phyloP scores from a whole-genome alignment of 495 filamentous ascomycete genomes.

The Aspergillus diversus region DNA sequence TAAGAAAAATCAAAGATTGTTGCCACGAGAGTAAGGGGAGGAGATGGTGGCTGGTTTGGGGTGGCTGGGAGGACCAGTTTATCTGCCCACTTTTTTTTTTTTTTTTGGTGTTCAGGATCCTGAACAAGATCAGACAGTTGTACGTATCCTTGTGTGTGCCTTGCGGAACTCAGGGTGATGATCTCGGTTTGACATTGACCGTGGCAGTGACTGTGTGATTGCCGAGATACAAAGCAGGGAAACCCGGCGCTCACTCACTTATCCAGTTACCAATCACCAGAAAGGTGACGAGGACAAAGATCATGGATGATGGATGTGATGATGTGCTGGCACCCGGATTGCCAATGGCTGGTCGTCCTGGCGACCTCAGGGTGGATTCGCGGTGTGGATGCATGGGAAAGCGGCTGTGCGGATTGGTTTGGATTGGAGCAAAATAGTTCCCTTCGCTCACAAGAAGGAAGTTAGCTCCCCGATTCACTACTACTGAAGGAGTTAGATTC shows the following conservation, averaged over 20 bases:
- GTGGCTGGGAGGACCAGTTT: not conserved
- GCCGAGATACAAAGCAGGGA: constrained; percentile 8
- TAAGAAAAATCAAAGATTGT: not conserved
- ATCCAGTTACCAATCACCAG: constrained; percentile 12
- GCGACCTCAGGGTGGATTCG: constrained; percentile 11
- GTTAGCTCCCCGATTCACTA: constrained; percentile 5
- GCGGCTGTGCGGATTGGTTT: constrained; percentile 3
- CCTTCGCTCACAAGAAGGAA: not conserved
- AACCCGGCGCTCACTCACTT: not conserved
- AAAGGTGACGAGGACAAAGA: not conserved
- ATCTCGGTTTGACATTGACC: constrained; percentile 1
- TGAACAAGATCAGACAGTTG: not conserved
- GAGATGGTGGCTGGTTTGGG: not conserved
- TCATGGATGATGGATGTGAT: constrained; percentile 22
- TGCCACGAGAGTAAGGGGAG: not conserved
- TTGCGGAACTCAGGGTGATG: not conserved
- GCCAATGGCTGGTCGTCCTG: constrained; percentile 23
- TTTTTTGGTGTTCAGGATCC: not conserved
- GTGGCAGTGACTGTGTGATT: constrained; percentile 12
- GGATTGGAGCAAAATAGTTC: not conserved
- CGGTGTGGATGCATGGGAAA: not conserved
- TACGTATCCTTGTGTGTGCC: not conserved
- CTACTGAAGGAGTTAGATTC: constrained; percentile 7
- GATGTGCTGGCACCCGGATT: constrained; percentile 24
- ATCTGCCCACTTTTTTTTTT: not conserved